Conservation (phyloP, 1,284 basidiomycete species). For the Ustilago loliicola region DNA sequence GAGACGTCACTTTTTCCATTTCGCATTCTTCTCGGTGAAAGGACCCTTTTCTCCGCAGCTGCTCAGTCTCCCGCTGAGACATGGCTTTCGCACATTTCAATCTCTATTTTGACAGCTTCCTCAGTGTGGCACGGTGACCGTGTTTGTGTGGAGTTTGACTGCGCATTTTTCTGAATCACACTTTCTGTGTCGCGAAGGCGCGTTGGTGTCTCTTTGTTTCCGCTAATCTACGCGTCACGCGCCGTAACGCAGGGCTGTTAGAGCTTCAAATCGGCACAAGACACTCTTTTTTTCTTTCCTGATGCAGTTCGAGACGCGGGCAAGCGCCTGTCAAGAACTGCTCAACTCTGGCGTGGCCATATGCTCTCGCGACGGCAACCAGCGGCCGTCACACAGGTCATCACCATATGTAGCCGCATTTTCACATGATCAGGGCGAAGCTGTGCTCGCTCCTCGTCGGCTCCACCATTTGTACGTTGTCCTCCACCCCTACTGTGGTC, state of each 20-base stretch:
- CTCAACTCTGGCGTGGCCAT: neutral
- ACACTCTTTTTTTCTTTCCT: no score
- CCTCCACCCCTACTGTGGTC: neutral
- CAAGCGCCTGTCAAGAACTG: conserved; percentile 6
- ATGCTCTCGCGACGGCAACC: neutral
- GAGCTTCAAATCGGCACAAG: neutral
- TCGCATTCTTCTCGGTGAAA: neutral
- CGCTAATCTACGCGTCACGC: conserved; percentile 33
- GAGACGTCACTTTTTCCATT: conserved; percentile 3
- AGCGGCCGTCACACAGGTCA: neutral
- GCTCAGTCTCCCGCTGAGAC: neutral
- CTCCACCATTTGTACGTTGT: neutral
- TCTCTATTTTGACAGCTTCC: no score
- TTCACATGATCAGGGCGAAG: neutral
- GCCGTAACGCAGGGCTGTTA: neutral
- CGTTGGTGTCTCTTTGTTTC: neutral
- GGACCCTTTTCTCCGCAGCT: no score
- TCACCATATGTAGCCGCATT: neutral
- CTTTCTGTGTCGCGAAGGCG: neutral
- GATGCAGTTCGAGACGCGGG: no score
- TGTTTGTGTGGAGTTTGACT: conserved; percentile 1
- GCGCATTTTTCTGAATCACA: neutral
- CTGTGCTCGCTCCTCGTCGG: neutral
- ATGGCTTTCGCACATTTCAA: neutral
- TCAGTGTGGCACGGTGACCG: neutral